Conservation (phyloP, 108 stramenopile species). For the Fragilaria crotonensis region DNA sequence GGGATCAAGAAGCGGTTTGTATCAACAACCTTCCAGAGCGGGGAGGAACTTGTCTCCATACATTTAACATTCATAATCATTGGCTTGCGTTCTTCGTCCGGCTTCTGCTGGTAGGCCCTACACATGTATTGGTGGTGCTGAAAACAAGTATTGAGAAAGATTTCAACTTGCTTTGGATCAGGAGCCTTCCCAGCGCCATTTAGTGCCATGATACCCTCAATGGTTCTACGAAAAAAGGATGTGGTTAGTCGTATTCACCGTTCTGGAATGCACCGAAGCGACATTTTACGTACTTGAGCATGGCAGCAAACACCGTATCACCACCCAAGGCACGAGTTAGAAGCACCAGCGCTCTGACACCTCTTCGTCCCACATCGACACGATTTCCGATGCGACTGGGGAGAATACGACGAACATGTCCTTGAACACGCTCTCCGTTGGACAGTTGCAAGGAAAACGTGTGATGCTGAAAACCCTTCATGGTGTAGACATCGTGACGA, state of each 20-base stretch:
- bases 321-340: constrained; percentile 67
- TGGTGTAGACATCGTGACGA: constrained; percentile 56
- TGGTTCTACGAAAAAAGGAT: constrained; percentile 22
- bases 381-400: constrained; percentile 43
- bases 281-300: constrained; percentile 59
- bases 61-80: constrained; percentile 26
- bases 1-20: constrained; percentile 38
- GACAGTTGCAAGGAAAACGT: constrained; percentile 64
- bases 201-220: constrained; percentile 35
- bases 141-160: constrained; percentile 26
- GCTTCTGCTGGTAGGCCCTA: constrained; percentile 10
- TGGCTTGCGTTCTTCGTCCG: constrained; percentile 23
- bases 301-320: constrained; percentile 57
- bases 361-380: constrained; percentile 74
- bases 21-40: constrained; percentile 25
- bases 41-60: constrained; percentile 27
- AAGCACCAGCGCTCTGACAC: constrained; percentile 71
- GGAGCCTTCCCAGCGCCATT: constrained; percentile 3
- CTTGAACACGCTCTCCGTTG: constrained; percentile 55
- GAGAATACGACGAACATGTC: constrained; percentile 72
- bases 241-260: neutral
- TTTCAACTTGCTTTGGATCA: constrained; percentile 12
- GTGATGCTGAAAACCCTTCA: constrained; percentile 58
- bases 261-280: too few species aligned
- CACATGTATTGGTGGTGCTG: constrained; percentile 36